A percentile compares a stretch with the other conserved stretches of the same genome.
These are phyloP conservation scores for Epichloe sylvatica DNA, from an alignment of 2,329 filamentous ascomycete genomes.

Conservation along the genomic window DNA sequence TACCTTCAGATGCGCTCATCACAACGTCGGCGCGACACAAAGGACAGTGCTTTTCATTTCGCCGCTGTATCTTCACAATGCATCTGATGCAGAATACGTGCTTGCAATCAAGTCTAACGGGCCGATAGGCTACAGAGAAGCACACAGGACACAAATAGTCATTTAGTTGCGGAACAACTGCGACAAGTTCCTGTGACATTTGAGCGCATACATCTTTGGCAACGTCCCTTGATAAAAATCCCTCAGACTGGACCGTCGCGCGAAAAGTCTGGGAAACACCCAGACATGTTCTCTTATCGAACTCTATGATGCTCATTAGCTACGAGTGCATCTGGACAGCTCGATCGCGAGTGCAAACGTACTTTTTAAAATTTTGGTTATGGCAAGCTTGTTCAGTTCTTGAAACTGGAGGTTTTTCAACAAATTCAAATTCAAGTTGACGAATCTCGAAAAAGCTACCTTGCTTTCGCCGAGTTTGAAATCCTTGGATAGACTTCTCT, in stretches of 20 bases:
- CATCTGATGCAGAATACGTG: constrained; percentile 79
- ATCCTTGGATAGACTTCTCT: constrained; percentile 40
- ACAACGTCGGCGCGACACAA: constrained; percentile 62
- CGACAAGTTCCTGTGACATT: constrained; percentile 57
- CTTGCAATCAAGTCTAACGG: constrained; percentile 59
- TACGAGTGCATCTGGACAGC: neutral
- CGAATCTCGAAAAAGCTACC: constrained; percentile 51
- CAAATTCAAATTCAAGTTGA: constrained; percentile 60
- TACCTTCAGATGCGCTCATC: constrained; percentile 52
- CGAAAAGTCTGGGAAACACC: constrained; percentile 52
- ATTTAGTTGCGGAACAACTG: constrained; percentile 64
- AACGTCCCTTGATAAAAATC: constrained; percentile 51
- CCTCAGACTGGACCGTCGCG: constrained; percentile 40
- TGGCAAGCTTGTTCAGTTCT: constrained; percentile 65
- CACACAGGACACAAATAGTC: constrained; percentile 77
- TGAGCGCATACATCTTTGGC: constrained; percentile 64
- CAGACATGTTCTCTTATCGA: constrained; percentile 71
- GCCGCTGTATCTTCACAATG: constrained; percentile 64
- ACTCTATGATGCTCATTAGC: constrained; percentile 37
- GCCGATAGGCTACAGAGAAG: constrained; percentile 64
- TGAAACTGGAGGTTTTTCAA: constrained; percentile 72
- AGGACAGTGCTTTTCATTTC: constrained; percentile 55
- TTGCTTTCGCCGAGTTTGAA: constrained; percentile 56
- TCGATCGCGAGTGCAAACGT: constrained; percentile 13
- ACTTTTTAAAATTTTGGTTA: constrained; percentile 79